These are phyloP conservation scores for Calonectria multiphialidica DNA, from an alignment of 2,329 filamentous ascomycete species.

Conservation along the genomic window DNA sequence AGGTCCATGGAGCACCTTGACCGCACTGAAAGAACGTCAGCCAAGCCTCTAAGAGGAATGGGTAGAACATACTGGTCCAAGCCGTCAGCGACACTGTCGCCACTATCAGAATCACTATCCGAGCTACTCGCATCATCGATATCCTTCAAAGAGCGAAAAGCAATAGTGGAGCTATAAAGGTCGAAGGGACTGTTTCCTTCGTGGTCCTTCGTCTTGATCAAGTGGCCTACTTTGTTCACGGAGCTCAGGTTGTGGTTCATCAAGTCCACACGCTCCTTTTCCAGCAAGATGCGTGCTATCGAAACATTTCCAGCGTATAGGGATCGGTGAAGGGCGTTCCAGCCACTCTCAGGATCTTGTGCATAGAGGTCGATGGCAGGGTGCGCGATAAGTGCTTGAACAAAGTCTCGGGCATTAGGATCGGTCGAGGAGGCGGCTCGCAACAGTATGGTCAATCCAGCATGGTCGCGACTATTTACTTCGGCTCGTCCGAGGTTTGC, in stretches of 20 bases:
- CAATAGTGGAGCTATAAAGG: conserved; percentile 89
- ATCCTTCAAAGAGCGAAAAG: conserved; percentile 75
- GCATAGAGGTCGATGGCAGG: conserved; percentile 86
- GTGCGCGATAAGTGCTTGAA: conserved; percentile 83
- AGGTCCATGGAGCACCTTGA: conserved; percentile 31
- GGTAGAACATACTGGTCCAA: conserved; percentile 44
- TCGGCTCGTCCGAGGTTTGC: conserved; percentile 69
- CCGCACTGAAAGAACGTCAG: conserved; percentile 35
- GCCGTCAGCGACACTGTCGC: conserved; percentile 55
- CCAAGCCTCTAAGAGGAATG: neutral
- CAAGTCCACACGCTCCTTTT: conserved; percentile 78
- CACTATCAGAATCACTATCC: conserved; percentile 68
- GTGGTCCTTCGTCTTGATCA: conserved; percentile 95
- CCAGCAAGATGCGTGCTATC: conserved; percentile 84
- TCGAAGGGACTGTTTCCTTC: conserved; percentile 97
- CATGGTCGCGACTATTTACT: conserved; percentile 86
- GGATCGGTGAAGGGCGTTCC: conserved; percentile 93
- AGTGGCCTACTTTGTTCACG: conserved; percentile 73
- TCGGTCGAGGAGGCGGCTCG: conserved; percentile 84
- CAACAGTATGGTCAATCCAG: conserved; percentile 86
- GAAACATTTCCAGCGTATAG: conserved; percentile 91
- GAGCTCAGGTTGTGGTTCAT: conserved; percentile 70
- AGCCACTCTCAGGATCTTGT: conserved; percentile 92
- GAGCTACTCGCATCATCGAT: conserved; percentile 59
- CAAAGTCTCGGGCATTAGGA: conserved; percentile 78